Evolutionary conservation across 2,329 filamentous ascomycete genomes (phyloP), one percentile per base, ranked within the genome.

Genomic region (Colletotrichum falcatum): DNA sequence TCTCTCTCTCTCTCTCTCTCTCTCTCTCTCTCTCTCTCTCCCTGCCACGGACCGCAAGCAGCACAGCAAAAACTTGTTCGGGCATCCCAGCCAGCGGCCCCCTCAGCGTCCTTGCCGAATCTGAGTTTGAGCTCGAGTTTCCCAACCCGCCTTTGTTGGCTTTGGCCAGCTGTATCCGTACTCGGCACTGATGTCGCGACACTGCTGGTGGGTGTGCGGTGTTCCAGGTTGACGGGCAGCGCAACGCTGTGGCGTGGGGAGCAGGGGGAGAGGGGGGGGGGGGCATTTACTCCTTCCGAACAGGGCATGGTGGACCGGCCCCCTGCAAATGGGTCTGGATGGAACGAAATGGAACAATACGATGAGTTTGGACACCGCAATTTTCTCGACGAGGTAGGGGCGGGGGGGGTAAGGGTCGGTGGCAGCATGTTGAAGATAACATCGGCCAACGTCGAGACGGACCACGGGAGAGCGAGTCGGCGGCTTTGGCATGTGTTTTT

Each of bases 231-330:
- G 51, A 49, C 37, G 67, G 69, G 46, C 59, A 65, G 65, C 54
- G 69, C 68, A 71, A 71, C 58, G 65, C 39, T 59, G 69, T 68
- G 65, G 65, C 55, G 46, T 62, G 58, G 58, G n/a, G 33, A 33
- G 23, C 55, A 55, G 30, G 49, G 63, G 42, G 20, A 44, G 42
- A 33, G 37, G 37, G n/a, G n/a, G n/a, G n/a, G n/a, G n/a, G n/a
- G n/a, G n/a, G n/a, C n/a, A 39, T 37, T 54, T 42, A 30, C 69
- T 61, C 69, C 54, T 65, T 60, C 59, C 60, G 42, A 39, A 60
- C 48, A n/a, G 18, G 65, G 65, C 54, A 64, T 70, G 35, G 65
- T 56, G 49, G 53, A 44, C 54, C 30, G 28, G 39, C 28, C 46
- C 65, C n/a, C 4, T 33, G 30, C 42, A 20, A 61, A 55, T 61